Base-by-base conservation (phyloP, 352 stramenopile species). In the Globisporangium camurandrum region DNA sequence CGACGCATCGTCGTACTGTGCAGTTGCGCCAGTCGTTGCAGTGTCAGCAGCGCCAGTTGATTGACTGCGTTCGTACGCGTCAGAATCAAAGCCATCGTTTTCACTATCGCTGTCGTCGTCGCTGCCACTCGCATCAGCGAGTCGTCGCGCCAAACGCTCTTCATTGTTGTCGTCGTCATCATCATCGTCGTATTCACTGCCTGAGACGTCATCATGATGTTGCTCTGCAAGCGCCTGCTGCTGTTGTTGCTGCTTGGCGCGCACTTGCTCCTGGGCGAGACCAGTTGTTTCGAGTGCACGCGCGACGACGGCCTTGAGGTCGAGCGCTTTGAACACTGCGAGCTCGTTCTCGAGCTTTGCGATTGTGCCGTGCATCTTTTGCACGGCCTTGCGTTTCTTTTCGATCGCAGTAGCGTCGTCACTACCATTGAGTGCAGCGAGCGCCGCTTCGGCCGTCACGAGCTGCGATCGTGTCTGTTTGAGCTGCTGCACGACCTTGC, bases 401-500 rank as follows among this genome's bases (percentile, higher is more conserved):
- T 43, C 51, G 36, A 64, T 57, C 9, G 53, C 51, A 3, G 64
- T 50, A 10, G n/a, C 26, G 14, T 16, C 40, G 27, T 39, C 6
- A 1, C 22, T 22, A 33, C 16, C n/a, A 4, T 16, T n/a, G 45
- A 51, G 37, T 39, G 20, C n/a, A 9, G 40, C 26, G 39, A 31
- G 24, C 42, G 46, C 26, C 2, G 24, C n/a, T 34, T 51, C 24
- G 19, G 43, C 24, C 20, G 52, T 38, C 65, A 56, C 33, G 17
- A 59, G 51, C 49, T 79, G 71, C 33, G 66, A 51, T 14, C 69
- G 58, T 24, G 69, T 49, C 60, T 86, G 69, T 64, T 90, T 90
- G 53, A 90, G 68, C 52, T 88, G 71, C 59, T 85, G 69, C 56
- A 90, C 65, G 11, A 51, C 59, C 59, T 86, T 86, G 49, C 70